A percentile compares a stretch with the other conserved stretches of the same genome.
These are phyloP conservation scores for Cladosporium cucumerinum DNA, from an alignment of 2,329 filamentous ascomycete genomes.

Conservation along the genomic window DNA sequence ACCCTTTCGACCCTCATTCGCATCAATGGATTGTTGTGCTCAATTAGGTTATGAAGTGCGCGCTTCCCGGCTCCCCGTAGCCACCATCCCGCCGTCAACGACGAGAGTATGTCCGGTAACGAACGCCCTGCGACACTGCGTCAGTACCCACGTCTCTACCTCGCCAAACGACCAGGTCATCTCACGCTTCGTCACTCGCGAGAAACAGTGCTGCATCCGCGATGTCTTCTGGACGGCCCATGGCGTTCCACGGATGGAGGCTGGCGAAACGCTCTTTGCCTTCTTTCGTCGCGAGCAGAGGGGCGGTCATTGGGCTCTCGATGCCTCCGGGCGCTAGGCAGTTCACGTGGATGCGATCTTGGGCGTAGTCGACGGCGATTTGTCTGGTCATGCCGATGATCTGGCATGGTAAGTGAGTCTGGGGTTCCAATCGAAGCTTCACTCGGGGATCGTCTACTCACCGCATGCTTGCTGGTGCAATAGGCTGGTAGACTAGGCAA, in stretches of 20 bases:
- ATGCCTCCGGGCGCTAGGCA: constrained; percentile 24
- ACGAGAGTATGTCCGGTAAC: constrained; percentile 22
- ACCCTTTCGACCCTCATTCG: constrained; percentile 89
- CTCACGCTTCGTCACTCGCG: constrained; percentile 28
- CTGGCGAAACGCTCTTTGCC: constrained; percentile 2
- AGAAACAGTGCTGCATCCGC: constrained; percentile 29
- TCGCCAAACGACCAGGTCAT: background rate
- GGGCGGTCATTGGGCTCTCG: constrained; percentile 22
- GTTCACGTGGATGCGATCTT: constrained; percentile 27
- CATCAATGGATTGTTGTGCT: constrained; percentile 96
- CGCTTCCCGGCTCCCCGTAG: background rate
- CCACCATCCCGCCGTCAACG: constrained; percentile 3
- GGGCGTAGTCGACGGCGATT: constrained; percentile 28
- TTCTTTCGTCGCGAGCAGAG: background rate
- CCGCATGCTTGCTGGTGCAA: constrained; percentile 25
- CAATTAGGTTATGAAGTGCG: too few species aligned
- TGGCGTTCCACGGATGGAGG: constrained; percentile 24
- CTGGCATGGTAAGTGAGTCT: background rate
- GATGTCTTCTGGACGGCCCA: constrained; percentile 26
- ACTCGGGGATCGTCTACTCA: background rate
- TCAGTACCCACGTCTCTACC: background rate
- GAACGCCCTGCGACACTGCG: constrained; percentile 17
- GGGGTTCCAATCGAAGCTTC: too few species aligned
- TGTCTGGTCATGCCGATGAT: constrained; percentile 30
- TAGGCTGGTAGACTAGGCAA: constrained; percentile 16